Base-by-base conservation (phyloP, 305 asterid genomes). In the Withania somnifera region DNA sequence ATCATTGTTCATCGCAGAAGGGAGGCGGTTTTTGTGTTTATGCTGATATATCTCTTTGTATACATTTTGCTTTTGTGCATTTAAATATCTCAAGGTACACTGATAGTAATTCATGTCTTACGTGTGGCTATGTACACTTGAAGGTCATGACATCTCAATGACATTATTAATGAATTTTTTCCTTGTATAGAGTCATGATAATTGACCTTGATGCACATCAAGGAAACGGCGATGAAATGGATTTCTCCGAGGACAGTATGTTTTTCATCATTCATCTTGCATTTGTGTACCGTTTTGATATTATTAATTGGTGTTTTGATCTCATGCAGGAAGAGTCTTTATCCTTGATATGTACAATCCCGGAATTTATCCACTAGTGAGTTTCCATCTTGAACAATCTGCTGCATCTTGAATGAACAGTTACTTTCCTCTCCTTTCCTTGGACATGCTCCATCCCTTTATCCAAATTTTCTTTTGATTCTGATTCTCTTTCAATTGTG, bases 201-300 rank as follows among this genome's bases (percentile, higher is more conserved):
- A 93, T 96, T 42, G 99, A 96, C 89, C 98, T 96, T 80, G 99
- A 96, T 88, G 99, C 98, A 34, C 98, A 96, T 89, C 99, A 96
- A 89, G 98, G 99, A 82, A 96, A 96, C 36, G 98, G 99, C 79
- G 98, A 96, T 83, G 98, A 92, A 80, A 90, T 84, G 51, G 99
- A 96, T 87, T 96, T 96, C 87, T 86, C 92, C 26, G 82, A 82
- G 78, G 98, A 96, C 88, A 86, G 98, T 96, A 91, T 82, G 95
- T 36, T 82, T 80, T 57, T 69, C 9, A 20, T 86, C 77, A 82
- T 87, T 86, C 84, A 53, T 77, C 78, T 28, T 82, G 51, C 79
- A 64, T 78, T 83, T 75, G 64, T 19, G 80, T 79, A 82, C 79
- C 76, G 19, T 84, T 17, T 17, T 69, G 56, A 53, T 58, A 80